Evolutionary conservation across 2,329 filamentous ascomycete genomes (phyloP).

Genomic region (Alternaria rosae): DNA sequence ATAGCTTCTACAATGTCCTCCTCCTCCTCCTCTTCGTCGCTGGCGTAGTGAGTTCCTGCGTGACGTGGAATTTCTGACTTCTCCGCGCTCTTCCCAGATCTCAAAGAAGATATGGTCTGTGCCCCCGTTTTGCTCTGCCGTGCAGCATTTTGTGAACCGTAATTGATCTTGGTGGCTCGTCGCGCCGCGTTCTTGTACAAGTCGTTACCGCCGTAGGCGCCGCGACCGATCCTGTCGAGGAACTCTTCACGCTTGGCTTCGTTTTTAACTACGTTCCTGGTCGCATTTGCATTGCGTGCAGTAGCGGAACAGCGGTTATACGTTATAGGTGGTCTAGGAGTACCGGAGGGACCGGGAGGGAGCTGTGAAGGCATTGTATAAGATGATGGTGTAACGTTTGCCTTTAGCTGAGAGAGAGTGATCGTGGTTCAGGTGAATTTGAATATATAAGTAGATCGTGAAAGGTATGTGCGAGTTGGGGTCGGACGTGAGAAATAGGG

Average conservation of each 20-base stretch:
- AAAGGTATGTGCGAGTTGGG: background rate
- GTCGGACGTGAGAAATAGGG: background rate
- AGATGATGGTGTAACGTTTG: background rate
- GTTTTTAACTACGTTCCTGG: background rate
- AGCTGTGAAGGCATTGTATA: background rate
- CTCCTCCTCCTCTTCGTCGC: background rate
- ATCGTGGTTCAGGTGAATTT: background rate
- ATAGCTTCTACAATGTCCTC: conserved; percentile 12
- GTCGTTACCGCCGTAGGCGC: background rate
- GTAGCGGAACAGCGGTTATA: background rate
- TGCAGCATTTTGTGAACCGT: background rate
- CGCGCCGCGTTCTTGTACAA: background rate
- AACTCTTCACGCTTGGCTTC: conserved; percentile 5
- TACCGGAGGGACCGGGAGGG: background rate
- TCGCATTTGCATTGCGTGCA: background rate
- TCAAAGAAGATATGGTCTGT: background rate
- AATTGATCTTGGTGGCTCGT: background rate
- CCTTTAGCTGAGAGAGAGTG: background rate
- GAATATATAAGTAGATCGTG: background rate
- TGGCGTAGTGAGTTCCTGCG: background rate
- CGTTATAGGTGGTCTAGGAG: background rate
- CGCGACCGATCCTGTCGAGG: background rate
- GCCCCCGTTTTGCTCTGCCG: background rate
- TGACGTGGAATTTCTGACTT: background rate
- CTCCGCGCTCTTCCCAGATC: background rate